Base-by-base conservation (phyloP, 202 grass and related monocot genomes). In the Bolboschoenoplectus hybrid region DNA sequence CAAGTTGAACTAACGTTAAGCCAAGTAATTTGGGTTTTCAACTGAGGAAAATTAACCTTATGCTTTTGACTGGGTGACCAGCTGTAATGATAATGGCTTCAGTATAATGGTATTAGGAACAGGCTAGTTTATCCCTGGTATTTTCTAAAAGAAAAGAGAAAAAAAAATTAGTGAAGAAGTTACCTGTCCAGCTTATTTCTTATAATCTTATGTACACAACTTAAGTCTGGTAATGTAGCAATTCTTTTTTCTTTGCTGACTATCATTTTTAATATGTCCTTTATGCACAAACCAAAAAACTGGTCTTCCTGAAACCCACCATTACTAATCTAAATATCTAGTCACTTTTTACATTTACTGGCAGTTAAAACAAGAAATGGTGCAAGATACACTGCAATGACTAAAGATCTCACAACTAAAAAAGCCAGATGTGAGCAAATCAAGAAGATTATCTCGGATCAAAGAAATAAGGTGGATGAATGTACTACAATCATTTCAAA, bases 301-400 rank as follows among this genome's bases (percentile, higher is more conserved):
- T 51, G 26, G 35, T 71, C 16, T 55, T 12, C 5, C 10, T 77
- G 50, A 55, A 78, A 60, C 61, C 36, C 35, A 58, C 9, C 32
- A 61, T 80, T 80, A 61, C 51, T 56, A 3, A 19, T 26, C 26
- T 26, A 26, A 26, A 26, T 26, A 26, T 60, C 12, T 79, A 40
- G 38, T 80, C 35, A 61, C 35, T 19, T 60, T 60, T 41, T 76
- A 60, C 36, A 46, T 34, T 62, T 85, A 0, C 61, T 57, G 7
- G 61, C 90, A 98, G 93, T 74, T 53, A 87, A 91, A 75, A 20
- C 16, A 40, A 1, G 53, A 67, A 89, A 85, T 49, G 90, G 89
- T 51, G 63, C 85, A n/a, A 88, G 88, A 51, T 34, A 45, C 7
- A 41, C 73, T 60, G 40, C 47, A 17, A 6, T 49, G 46, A 50